Conservation (phyloP, 2,329 filamentous ascomycete species). For the Teratosphaeria viscida region DNA sequence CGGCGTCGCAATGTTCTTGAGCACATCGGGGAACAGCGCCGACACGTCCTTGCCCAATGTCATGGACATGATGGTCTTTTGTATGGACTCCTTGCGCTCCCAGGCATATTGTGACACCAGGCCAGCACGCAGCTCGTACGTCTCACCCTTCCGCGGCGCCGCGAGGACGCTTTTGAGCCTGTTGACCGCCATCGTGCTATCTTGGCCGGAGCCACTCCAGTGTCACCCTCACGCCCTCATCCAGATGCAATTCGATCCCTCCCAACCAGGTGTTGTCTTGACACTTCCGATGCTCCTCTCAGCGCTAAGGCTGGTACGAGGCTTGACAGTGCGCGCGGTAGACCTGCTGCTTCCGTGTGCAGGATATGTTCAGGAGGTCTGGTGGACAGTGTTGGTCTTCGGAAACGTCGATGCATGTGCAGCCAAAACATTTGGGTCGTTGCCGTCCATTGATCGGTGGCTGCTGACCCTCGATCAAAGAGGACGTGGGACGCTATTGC, state of each 20-base stretch:
- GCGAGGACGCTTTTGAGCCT: conserved; percentile 90
- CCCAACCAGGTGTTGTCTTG: neutral
- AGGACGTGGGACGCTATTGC: neutral
- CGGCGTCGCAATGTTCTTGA: conserved; percentile 94
- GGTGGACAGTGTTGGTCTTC: neutral
- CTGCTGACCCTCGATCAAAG: neutral
- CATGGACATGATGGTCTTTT: conserved; percentile 99
- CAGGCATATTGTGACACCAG: conserved; percentile 98
- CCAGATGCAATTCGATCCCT: neutral
- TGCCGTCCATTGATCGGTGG: neutral
- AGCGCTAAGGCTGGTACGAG: neutral
- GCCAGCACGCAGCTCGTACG: conserved; percentile 89
- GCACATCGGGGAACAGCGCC: conserved; percentile 87
- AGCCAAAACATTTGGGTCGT: neutral
- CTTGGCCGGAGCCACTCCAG: neutral
- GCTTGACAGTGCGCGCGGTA: neutral
- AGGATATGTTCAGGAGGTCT: neutral
- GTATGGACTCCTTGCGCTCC: conserved; percentile 95
- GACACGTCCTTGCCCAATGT: conserved; percentile 98
- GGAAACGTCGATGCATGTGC: neutral
- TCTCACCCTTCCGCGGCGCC: conserved; percentile 90
- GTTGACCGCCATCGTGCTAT: conserved; percentile 72
- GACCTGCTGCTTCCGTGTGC: neutral
- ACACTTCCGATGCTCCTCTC: neutral
- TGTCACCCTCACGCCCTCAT: neutral